These are phyloP conservation scores for Hypoxylon sp. DNA, from an alignment of 2,329 filamentous ascomycete genomes.

Conservation along the genomic window DNA sequence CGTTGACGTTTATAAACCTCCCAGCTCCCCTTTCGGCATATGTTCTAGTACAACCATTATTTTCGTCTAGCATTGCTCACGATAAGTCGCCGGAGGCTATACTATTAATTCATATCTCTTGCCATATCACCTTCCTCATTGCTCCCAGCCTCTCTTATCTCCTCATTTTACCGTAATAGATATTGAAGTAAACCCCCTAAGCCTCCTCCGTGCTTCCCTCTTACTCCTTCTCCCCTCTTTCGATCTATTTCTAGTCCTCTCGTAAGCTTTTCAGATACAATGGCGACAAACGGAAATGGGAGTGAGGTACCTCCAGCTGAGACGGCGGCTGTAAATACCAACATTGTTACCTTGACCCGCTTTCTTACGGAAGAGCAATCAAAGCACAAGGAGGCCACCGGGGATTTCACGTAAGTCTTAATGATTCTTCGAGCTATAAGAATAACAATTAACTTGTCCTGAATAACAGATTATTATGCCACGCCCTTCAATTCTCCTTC, in stretches of 20 bases:
- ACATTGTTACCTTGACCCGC: constrained; percentile 94
- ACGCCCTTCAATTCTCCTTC: constrained; percentile 99
- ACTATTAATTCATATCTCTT: constrained; percentile 26
- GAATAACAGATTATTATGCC: constrained; percentile 82
- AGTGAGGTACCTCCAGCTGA: constrained; percentile 56
- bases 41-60: constrained; percentile 37
- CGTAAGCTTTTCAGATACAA: constrained; percentile 34
- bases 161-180: constrained; percentile 17
- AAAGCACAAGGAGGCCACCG: constrained; percentile 93
- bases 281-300: constrained; percentile 47
- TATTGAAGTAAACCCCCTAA: constrained; percentile 14
- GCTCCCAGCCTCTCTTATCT: constrained; percentile 4
- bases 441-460: constrained; percentile 20
- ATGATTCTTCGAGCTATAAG: constrained; percentile 3
- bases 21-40: constrained; percentile 43
- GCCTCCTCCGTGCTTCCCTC: constrained; percentile 7
- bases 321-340: constrained; percentile 89
- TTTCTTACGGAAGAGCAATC: constrained; percentile 96
- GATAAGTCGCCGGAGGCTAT: constrained; percentile 38
- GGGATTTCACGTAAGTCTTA: constrained; percentile 91
- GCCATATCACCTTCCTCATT: constrained; percentile 26
- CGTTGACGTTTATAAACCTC: constrained; percentile 37
- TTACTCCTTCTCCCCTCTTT: constrained; percentile 1
- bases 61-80: constrained; percentile 23
- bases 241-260: constrained; percentile 8